phyloP scores from a whole-genome alignment of 176 grass and related monocot genomes.

The Bolboschoenus planiculmis region DNA sequence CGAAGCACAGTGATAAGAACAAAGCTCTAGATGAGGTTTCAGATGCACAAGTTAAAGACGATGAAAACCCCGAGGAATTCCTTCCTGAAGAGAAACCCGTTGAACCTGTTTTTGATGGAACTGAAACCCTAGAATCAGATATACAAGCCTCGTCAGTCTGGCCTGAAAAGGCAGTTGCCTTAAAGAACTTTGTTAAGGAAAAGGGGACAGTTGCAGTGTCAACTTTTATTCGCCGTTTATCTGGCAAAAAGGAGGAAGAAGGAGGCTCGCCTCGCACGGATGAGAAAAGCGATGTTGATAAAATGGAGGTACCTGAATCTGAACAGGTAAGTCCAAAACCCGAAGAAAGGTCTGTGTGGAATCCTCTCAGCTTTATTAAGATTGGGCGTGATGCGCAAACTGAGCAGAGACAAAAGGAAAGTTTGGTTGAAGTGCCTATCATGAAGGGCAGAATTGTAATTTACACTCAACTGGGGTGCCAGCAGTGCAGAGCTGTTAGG shows the following conservation, averaged over 20 bases:
- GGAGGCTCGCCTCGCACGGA: slow-evolving; percentile 35
- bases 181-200: slow-evolving; percentile 88
- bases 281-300: slow-evolving; percentile 27
- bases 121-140: slow-evolving; percentile 70
- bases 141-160: slow-evolving; percentile 39
- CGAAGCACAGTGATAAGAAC: slow-evolving; percentile 32
- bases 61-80: slow-evolving; percentile 32
- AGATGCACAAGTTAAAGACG: slow-evolving; percentile 24
- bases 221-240: slow-evolving; percentile 74
- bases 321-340: slow-evolving; percentile 33
- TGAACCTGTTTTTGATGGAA: slow-evolving; percentile 94
- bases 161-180: slow-evolving; percentile 72
- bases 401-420: slow-evolving; percentile 16
- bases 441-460: slow-evolving; percentile 68
- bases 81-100: slow-evolving; percentile 55
- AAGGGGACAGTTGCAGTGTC: slow-evolving; percentile 69
- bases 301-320: slow-evolving; percentile 30
- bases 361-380: slow-evolving; percentile 87
- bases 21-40: slow-evolving; percentile 23
- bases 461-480: slow-evolving; percentile 67
- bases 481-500: slow-evolving; percentile 70
- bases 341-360: slow-evolving; percentile 61
- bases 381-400: slow-evolving; percentile 46
- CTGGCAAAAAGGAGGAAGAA: slow-evolving; percentile 71
- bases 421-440: slow-evolving; percentile 30